Evolutionary conservation across 1,284 basidiomycete genomes (phyloP), one percentile per base, ranked within the genome.

Genomic region (Puccinia triticina): DNA sequence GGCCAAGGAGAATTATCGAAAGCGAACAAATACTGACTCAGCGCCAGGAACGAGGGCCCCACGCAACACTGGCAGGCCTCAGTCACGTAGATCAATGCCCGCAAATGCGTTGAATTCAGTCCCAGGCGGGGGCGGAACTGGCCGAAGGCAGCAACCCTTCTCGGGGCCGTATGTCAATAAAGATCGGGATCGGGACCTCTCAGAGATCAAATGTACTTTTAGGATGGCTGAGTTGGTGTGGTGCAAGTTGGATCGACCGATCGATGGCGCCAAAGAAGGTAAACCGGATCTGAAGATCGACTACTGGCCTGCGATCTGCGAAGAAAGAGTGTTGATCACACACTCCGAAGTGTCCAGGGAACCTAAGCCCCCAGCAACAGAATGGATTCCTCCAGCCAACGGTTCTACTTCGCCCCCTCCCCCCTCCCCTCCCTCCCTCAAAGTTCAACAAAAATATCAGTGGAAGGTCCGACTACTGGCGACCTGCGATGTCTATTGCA

Each of bases 171-270:
- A 75, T 82, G 67, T 77, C 48, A 55, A 78, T 80, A 84, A 84
- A 40, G 40, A 78, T 53, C 78, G 84, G 18, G 83, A 85, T 53
- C 53, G 69, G 5, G 86, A 87, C 71, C 76, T 87, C n/a, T 34
- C 69, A 55, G 86, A 90, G 23, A 89, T 89, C 64, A 88, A 91
- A 74, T 81, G 78, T 64, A 90, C 89, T 89, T 92, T 90, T 85
- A 89, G 93, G 82, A 89, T 90, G 46, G 91, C 90, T 29, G 93
- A 94, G 86, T 85, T 93, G 32, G 88, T 94, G 8, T 94, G 93
- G 93, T 92, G 91, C 82, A 88, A 89, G 23, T 86, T 94, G 46
- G 86, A 89, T 55, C 85, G 87, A 3, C 89, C 91, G 0, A 91
- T 93, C 76, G 83, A 85, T 18, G 88, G 87, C 0, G 50, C 61